phyloP scores from a whole-genome alignment of 768 basidiomycete genomes.

The Amanita fuliginea region DNA sequence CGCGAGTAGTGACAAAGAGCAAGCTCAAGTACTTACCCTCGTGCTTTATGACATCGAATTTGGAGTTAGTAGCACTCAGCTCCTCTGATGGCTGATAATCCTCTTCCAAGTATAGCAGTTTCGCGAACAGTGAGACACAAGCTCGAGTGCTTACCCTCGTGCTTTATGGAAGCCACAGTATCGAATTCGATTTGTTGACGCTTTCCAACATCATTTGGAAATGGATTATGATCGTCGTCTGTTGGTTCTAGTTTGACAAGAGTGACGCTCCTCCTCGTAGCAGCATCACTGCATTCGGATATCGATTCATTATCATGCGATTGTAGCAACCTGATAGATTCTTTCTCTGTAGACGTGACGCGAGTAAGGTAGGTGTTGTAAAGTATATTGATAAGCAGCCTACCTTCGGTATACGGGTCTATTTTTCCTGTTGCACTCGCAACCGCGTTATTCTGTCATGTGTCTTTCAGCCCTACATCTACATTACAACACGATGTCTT shows the following conservation, averaged over 20 bases:
- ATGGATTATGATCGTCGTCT: neutral
- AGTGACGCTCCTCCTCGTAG: neutral
- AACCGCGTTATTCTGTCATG: neutral
- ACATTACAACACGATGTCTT: neutral
- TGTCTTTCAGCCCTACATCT: neutral
- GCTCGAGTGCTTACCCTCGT: neutral
- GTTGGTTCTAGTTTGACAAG: neutral
- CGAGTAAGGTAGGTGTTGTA: neutral
- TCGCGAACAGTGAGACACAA: neutral
- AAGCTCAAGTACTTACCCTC: neutral
- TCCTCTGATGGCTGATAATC: conserved; percentile 1
- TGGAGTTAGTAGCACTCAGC: neutral
- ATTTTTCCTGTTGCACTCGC: neutral
- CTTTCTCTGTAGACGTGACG: neutral
- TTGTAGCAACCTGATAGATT: neutral
- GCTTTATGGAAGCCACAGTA: neutral
- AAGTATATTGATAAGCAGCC: neutral
- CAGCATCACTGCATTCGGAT: neutral
- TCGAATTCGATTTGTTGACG: neutral
- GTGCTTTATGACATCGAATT: neutral
- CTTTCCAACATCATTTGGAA: neutral
- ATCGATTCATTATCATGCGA: neutral
- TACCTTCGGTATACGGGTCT: conserved; percentile 5
- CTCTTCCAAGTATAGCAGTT: neutral
- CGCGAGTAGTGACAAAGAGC: too few relatives aligned